Conservation (phyloP, 495 filamentous ascomycete genomes). For the Aspergillus cristatus region DNA sequence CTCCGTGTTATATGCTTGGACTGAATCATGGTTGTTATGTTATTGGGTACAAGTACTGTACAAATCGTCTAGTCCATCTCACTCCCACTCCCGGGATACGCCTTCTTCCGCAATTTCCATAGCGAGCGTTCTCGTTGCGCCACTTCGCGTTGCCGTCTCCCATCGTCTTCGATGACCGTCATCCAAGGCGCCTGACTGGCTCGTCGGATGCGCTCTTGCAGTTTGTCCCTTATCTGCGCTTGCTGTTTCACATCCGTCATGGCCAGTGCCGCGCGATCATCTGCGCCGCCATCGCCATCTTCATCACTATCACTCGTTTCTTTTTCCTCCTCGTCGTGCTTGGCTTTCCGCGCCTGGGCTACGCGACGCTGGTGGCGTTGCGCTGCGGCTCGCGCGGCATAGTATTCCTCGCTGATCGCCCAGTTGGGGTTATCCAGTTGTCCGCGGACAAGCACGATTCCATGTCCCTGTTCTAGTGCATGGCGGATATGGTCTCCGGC, state of each 20-base stretch:
- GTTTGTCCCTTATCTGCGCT: conserved; percentile 12
- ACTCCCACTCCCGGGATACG: conserved; percentile 33
- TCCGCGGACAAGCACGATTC: conserved; percentile 44
- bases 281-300: too few species aligned
- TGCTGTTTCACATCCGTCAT: conserved; percentile 10
- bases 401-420: conserved; percentile 39
- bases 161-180: conserved; percentile 35
- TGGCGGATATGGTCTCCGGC: conserved; percentile 21
- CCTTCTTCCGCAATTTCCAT: conserved; percentile 41
- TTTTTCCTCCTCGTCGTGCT: conserved; percentile 4
- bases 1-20: too few species aligned
- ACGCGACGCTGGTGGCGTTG: conserved; percentile 20
- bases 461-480: conserved; percentile 23
- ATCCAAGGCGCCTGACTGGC: conserved; percentile 39
- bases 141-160: conserved; percentile 23
- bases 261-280: not conserved
- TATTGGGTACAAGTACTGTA: not conserved
- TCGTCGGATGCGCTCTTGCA: conserved; percentile 28
- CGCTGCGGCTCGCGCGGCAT: conserved; percentile 31
- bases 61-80: conserved; percentile 29
- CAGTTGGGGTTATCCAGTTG: conserved; percentile 44
- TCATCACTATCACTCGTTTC: conserved; percentile 5
- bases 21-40: not conserved
- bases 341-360: conserved; percentile 16
- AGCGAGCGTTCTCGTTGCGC: conserved; percentile 27